These are phyloP conservation scores for Fraxinus platypoda DNA, from an alignment of 305 asterid species.

Conservation along the genomic window DNA sequence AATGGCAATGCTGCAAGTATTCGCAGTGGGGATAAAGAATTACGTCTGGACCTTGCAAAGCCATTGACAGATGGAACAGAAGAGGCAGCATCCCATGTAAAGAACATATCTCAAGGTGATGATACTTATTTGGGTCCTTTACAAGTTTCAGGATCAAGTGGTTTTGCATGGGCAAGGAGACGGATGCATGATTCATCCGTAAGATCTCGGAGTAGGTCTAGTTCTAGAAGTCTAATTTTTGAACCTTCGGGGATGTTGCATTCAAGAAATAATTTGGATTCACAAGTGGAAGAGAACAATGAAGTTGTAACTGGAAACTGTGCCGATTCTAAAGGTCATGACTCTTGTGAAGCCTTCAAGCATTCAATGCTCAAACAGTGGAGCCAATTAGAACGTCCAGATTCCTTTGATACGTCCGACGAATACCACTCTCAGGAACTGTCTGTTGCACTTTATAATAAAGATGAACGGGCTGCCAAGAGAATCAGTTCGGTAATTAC, in stretches of 20 bases:
- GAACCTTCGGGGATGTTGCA: conserved; percentile 66
- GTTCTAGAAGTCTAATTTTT: conserved; percentile 75
- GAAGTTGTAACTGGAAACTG: conserved; percentile 41
- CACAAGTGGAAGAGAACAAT: conserved; percentile 42
- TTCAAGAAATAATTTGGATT: conserved; percentile 49
- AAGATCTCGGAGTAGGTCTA: conserved; percentile 74
- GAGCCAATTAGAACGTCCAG: conserved; percentile 74
- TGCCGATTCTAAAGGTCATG: conserved; percentile 40
- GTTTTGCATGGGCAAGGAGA: conserved; percentile 92
- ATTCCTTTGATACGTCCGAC: conserved; percentile 73
- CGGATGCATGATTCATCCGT: conserved; percentile 59
- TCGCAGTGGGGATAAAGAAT: conserved; percentile 39
- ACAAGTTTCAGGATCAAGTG: conserved; percentile 89
- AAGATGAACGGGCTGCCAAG: conserved; percentile 61
- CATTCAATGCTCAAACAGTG: conserved; percentile 58
- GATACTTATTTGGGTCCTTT: conserved; percentile 71
- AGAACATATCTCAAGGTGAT: conserved; percentile 86
- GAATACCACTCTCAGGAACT: conserved; percentile 87
- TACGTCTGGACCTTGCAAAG: conserved; percentile 44
- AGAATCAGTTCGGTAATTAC: conserved; percentile 61
- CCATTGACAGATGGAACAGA: conserved; percentile 34
- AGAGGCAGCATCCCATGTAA: conserved; percentile 63
- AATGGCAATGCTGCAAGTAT: conserved; percentile 28
- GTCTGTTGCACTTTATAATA: conserved; percentile 59
- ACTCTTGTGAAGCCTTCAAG: conserved; percentile 50